Conservation (phyloP, 2,329 filamentous ascomycete species). For the Calonectria pseudoreteaudii region DNA sequence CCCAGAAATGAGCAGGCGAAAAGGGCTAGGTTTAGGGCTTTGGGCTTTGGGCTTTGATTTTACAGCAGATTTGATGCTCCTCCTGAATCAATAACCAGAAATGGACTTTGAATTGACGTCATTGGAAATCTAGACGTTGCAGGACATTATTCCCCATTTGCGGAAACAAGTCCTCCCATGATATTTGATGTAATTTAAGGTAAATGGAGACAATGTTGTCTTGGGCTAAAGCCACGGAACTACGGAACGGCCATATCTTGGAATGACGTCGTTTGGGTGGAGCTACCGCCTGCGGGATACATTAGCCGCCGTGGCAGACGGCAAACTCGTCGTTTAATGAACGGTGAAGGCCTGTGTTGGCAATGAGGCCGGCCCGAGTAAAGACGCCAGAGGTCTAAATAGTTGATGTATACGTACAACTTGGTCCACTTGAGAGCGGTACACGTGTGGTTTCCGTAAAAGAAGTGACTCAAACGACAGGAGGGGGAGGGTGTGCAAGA, state of each 20-base stretch:
- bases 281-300: not conserved
- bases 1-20: slow-evolving; percentile 36
- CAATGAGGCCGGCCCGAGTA: slow-evolving; percentile 1
- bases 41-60: not conserved
- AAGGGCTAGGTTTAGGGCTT: not conserved
- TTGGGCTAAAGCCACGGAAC: not conserved
- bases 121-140: not conserved
- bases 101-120: slow-evolving; percentile 15
- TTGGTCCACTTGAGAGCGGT: not conserved
- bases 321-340: not conserved
- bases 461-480: not conserved
- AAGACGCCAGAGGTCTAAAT: not conserved
- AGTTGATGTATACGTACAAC: not conserved
- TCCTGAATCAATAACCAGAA: not conserved
- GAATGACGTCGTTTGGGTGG: slow-evolving; percentile 14
- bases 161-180: not conserved
- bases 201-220: slow-evolving; percentile 1
- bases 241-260: not conserved
- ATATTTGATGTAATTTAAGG: not conserved
- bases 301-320: not conserved
- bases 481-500: not conserved
- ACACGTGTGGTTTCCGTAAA: not conserved
- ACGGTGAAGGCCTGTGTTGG: not conserved
- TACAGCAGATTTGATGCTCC: not conserved
- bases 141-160: not conserved